phyloP scores from a whole-genome alignment of 2,329 filamentous ascomycete genomes.

The Orbilia oligospora region DNA sequence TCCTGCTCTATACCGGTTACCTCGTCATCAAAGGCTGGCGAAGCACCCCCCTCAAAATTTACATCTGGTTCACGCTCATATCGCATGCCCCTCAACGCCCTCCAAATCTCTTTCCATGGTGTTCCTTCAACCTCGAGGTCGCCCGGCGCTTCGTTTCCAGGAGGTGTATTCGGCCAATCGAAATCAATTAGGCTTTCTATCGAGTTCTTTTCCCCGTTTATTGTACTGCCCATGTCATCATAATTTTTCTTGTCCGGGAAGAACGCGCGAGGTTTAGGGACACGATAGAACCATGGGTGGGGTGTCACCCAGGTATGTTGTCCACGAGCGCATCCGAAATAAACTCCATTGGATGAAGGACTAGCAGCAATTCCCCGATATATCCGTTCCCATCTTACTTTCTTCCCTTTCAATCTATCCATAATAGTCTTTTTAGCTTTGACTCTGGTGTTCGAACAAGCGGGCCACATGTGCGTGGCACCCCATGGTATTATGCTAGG shows the following conservation, averaged over 20 bases:
- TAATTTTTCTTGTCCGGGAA: slow-evolving; percentile 13
- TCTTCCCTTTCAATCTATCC: not conserved
- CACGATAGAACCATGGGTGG: slow-evolving; percentile 36
- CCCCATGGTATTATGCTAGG: slow-evolving; percentile 15
- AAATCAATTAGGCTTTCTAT: slow-evolving; percentile 15
- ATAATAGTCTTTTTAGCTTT: not conserved
- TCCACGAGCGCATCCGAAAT: slow-evolving; percentile 30
- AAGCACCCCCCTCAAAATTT: not conserved
- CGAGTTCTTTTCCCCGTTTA: not conserved
- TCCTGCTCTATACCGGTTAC: not conserved
- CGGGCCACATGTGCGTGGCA: slow-evolving; percentile 20
- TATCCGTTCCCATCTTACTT: not conserved
- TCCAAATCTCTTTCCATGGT: no score
- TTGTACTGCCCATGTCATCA: not conserved
- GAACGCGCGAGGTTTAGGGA: slow-evolving; percentile 12
- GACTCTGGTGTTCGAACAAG: not conserved
- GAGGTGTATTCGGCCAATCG: not conserved
- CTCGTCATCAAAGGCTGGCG: not conserved
- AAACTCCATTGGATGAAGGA: not conserved
- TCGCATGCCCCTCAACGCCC: not conserved
- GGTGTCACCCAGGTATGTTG: slow-evolving; percentile 5
- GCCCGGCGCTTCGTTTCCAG: not conserved
- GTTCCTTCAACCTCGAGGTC: not conserved
- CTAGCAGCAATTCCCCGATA: not conserved
- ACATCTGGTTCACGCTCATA: not conserved